A percentile compares a stretch with the other conserved stretches of the same genome.
phyloP scores from a whole-genome alignment of 176 grass and related monocot genomes.

The Hordeum marinum region DNA sequence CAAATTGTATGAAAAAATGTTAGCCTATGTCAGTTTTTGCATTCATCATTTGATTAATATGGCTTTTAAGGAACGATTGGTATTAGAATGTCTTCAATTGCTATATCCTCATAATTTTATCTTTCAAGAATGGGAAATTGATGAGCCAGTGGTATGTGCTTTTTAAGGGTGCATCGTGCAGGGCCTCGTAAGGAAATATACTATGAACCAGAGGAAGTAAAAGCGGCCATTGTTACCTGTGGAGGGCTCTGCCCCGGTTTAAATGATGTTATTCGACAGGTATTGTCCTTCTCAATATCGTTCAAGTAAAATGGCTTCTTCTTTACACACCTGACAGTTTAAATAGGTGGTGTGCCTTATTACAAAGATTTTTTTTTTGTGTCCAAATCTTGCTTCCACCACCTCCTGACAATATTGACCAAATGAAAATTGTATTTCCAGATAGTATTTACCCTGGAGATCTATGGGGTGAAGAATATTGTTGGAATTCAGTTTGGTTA shows the following conservation, averaged over 20 bases:
- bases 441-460: conserved; percentile 97
- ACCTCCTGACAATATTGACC: not conserved
- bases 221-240: conserved; percentile 96
- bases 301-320: not conserved
- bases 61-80: not conserved
- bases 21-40: conserved; percentile 5
- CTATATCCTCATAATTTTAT: not conserved
- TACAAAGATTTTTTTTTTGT: not conserved
- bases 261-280: conserved; percentile 98
- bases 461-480: conserved; percentile 90
- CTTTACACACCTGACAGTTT: not conserved
- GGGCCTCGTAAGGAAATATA: conserved; percentile 95
- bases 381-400: not conserved
- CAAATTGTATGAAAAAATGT: not conserved
- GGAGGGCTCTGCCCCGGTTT: conserved; percentile 94
- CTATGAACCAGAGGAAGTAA: conserved; percentile 87
- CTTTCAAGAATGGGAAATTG: not conserved
- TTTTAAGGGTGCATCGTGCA: conserved; percentile 83
- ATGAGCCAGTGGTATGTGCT: conserved; percentile 13
- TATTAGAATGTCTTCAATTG: not conserved
- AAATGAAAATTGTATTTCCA: conserved; percentile 34
- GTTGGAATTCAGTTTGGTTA: conserved; percentile 94
- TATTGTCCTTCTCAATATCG: conserved; percentile 24
- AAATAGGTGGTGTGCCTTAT: not conserved
- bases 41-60: not conserved